These are phyloP conservation scores for Saturnispora mendoncae DNA, from an alignment of 805 yeast genomes.

Conservation along the genomic window DNA sequence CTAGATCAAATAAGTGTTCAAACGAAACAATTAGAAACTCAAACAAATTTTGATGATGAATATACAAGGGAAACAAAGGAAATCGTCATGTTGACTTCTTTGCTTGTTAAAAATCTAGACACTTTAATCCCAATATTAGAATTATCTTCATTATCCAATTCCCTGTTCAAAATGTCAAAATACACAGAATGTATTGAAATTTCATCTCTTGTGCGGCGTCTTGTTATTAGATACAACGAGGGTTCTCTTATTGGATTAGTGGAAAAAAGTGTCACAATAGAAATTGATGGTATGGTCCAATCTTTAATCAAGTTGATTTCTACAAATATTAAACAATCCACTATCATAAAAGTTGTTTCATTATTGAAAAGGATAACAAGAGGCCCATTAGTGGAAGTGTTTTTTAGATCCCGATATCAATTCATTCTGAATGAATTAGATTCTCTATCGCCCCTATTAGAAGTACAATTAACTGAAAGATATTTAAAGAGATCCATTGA, in stretches of 20 bases:
- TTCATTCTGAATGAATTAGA: conserved; percentile 57
- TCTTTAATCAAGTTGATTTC: conserved; percentile 61
- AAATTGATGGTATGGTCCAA: conserved; percentile 52
- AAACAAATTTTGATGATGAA: conserved; percentile 1
- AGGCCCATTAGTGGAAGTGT: conserved; percentile 42
- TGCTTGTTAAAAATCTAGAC: conserved; percentile 53
- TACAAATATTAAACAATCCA: conserved; percentile 72
- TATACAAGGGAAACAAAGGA: neutral
- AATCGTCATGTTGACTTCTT: neutral
- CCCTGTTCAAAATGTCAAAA: conserved; percentile 81
- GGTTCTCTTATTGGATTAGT: conserved; percentile 43
- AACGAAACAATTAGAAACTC: neutral
- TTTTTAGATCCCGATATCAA: conserved; percentile 56
- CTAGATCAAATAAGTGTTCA: conserved; percentile 3
- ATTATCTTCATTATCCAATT: conserved; percentile 69
- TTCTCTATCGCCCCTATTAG: conserved; percentile 46
- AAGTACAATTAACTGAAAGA: conserved; percentile 43
- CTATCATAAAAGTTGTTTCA: conserved; percentile 67
- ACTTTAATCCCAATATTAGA: conserved; percentile 71
- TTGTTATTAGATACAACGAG: conserved; percentile 61
- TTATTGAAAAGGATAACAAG: conserved; percentile 31
- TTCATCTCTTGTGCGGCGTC: conserved; percentile 60
- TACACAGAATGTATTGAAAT: conserved; percentile 87
- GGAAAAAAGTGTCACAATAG: conserved; percentile 43
- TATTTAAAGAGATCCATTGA: conserved; percentile 76